Conservation (phyloP, 2,329 filamentous ascomycete genomes). For the Claviceps humidiphila region DNA sequence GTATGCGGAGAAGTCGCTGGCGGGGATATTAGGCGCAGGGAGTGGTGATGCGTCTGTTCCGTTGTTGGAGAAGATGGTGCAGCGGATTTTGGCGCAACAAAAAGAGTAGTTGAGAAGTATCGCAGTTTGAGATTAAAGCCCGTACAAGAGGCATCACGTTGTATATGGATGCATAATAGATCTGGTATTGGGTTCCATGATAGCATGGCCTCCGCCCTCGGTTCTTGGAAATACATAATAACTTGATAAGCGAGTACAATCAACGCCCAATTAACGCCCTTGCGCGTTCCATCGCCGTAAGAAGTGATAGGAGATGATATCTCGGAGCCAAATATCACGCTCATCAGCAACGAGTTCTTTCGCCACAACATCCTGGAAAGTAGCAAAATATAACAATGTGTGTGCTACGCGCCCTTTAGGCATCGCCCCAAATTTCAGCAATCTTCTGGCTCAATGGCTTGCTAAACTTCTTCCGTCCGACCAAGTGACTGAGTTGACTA, state of each 20-base stretch:
- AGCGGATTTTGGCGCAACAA: slow-evolving; percentile 59
- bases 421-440: slow-evolving; percentile 57
- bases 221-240: too few relatives aligned
- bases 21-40: slow-evolving; percentile 49
- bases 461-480: slow-evolving; percentile 56
- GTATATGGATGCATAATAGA: too few relatives aligned
- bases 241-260: background rate
- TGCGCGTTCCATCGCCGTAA: too few relatives aligned
- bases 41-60: slow-evolving; percentile 38
- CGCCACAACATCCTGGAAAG: too few relatives aligned
- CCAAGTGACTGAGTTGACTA: slow-evolving; percentile 39
- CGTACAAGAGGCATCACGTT: too few relatives aligned
- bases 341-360: too few relatives aligned
- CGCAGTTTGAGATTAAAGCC: too few relatives aligned
- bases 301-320: too few relatives aligned
- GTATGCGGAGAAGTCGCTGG: slow-evolving; percentile 81
- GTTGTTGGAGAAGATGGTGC: slow-evolving; percentile 58
- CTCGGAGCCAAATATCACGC: too few relatives aligned
- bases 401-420: slow-evolving; percentile 12
- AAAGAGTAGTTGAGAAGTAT: background rate
- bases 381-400: too few relatives aligned
- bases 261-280: background rate
- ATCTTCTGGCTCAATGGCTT: slow-evolving; percentile 55
- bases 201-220: too few relatives aligned
- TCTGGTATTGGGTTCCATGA: too few relatives aligned